Evolutionary conservation across 2,329 filamentous ascomycete species (phyloP), one percentile per base, ranked within the genome.

Genomic region (Lecanicillium sp.): DNA sequence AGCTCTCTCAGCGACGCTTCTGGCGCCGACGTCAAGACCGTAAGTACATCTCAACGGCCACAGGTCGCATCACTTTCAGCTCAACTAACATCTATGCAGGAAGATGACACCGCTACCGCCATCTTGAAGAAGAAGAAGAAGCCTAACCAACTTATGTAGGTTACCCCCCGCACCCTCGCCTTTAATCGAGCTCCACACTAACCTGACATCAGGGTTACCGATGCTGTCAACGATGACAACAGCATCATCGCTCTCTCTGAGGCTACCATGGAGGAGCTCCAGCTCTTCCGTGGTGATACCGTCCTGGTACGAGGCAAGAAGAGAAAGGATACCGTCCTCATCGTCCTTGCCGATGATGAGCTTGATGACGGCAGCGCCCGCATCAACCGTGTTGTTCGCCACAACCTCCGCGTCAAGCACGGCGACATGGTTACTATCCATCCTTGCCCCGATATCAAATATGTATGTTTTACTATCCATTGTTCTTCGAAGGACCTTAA

Each of bases 121-220:
- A 98, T 98, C 55, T 78, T 98, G 57, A 96, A 95, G 75, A 96
- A 96, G 78, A 98, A 98, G 84, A 98, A 98, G 89, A 98, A 98
- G 86, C 89, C 89, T 55, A 98, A 98, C 70, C 94, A 90, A 59
- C 70, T 98, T 63, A 94, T 98, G 88, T 94, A 74, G 63, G 82
- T 35, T 64, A 52, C 48, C 18, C 27, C 38, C 33, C 35, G 9
- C 35, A 17, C 28, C 22, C 18, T 13, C 27, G 19, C 17, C 14
- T 7, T 18, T 13, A 11, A n/a, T n/a, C 17, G 19, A 29, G 6
- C 29, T 31, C 20, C 37, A 27, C 36, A 41, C 47, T 44, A 33
- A 30, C 25, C 43, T 46, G 44, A 45, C 60, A n/a, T 35, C 36
- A 95, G 88, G 71, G 92, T 98, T 50, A 96, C 92, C 58, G 94